A percentile compares a stretch with the other conserved stretches of the same genome.
phyloP scores from a whole-genome alignment of 345 rosid species.

The Camelina hispida region DNA sequence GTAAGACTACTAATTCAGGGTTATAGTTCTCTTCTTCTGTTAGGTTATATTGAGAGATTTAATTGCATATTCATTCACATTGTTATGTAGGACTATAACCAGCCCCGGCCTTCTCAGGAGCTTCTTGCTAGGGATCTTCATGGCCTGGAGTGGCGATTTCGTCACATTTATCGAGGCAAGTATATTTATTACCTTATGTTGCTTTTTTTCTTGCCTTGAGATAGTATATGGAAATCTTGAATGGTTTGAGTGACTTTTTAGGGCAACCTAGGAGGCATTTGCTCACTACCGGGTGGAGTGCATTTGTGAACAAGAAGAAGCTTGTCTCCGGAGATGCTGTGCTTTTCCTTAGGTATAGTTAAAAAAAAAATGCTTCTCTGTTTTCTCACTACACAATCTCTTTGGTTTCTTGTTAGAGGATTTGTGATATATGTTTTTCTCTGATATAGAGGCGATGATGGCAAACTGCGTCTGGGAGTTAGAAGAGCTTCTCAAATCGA shows the following conservation, averaged over 20 bases:
- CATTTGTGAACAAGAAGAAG: constrained; percentile 96
- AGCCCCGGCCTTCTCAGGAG: constrained; percentile 98
- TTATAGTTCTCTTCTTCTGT: background rate
- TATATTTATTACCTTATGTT: constrained; percentile 7
- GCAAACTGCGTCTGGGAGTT: constrained; percentile 90
- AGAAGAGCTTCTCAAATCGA: constrained; percentile 89
- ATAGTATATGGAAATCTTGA: background rate
- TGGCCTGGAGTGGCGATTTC: constrained; percentile 93
- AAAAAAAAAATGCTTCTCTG: background rate
- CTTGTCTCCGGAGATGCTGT: constrained; percentile 99
- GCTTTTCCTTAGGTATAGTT: constrained; percentile 86
- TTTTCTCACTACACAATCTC: background rate
- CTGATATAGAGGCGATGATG: constrained; percentile 82
- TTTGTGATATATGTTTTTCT: constrained; percentile 13
- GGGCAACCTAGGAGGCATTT: constrained; percentile 99
- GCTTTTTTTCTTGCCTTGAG: background rate
- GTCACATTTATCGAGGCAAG: constrained; percentile 93
- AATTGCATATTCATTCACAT: background rate
- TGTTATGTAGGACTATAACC: constrained; percentile 78
- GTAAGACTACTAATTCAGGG: background rate
- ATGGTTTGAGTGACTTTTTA: constrained; percentile 35
- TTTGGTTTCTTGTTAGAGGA: background rate
- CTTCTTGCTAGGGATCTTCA: constrained; percentile 97
- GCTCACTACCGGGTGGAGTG: constrained; percentile 99
- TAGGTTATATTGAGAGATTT: background rate